Evolutionary conservation across 208 protist genomes (phyloP), one percentile per base, ranked within the genome.

Genomic region (Zelonia costaricensis): DNA sequence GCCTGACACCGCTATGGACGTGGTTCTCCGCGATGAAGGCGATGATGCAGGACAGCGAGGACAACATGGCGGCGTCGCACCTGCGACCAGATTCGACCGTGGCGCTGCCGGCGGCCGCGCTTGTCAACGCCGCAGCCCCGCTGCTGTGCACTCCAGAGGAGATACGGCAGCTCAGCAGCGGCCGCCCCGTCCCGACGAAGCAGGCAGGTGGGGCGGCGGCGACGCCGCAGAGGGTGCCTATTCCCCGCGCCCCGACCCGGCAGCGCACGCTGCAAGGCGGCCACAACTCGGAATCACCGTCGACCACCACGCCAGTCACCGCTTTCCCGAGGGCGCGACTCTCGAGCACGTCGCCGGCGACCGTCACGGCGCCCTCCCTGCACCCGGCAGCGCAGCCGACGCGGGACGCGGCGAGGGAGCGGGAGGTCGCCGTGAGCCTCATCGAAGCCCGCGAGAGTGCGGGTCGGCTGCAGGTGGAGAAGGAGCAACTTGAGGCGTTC

Each of bases 1-100:
- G 57, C 10, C 40, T 86, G 22, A 31, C 27, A 1, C 30, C 25
- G 15, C 31, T 78, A 31, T 73, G 66, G 66, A 3, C 8, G 28
- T 73, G 66, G 66, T 18, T 73, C 9, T 0, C 6, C 3, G 42
- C 25, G 22, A 46, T 36, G 7, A n/a, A 45, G 8, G 18, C 4
- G 2, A 7, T 23, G 8, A 3, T 66, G 18, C 5, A 31, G 8
- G n/a, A 38, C 12, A 18, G 38, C 1, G 10, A 36, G 30, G 30
- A 42, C 25, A 39, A 9, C 9, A n/a, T 13, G 15, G 25, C 28
- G 42, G 9, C 42, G 8, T 46, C 42, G 10, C 12, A 65, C 4
- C 45, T 48, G 3, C 18, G 33, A 0, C 48, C 31, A 22, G 16
- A 27, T 10, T 49, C 58, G 0, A 10, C 31, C 12, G 23, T 22